Conservation (phyloP, 148 eudicot genomes). For the Spergularia bocconei region DNA sequence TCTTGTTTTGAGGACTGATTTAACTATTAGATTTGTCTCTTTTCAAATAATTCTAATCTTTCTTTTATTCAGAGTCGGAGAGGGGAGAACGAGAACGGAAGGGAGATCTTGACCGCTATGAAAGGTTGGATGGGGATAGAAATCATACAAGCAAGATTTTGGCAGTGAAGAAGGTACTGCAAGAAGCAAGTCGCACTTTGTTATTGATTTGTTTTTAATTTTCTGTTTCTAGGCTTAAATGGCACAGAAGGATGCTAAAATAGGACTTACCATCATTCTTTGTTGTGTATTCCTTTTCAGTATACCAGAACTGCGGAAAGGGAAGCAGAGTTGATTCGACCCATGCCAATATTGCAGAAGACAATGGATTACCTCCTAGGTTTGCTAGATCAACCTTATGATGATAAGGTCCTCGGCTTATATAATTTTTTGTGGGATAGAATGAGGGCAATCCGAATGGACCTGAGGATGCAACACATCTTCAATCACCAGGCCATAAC, state of each 20-base stretch:
- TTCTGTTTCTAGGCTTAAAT: background rate
- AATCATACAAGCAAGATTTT: constrained; percentile 62
- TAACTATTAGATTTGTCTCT: background rate
- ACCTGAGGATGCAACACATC: constrained; percentile 97
- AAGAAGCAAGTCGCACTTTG: constrained; percentile 1
- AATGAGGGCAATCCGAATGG: constrained; percentile 98
- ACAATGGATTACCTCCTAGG: constrained; percentile 83
- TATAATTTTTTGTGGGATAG: constrained; percentile 99
- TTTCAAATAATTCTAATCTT: constrained; percentile 1
- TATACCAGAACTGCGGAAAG: constrained; percentile 97
- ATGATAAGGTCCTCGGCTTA: constrained; percentile 74
- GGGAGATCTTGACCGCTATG: constrained; percentile 96
- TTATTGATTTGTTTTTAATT: background rate
- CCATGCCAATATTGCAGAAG: constrained; percentile 79
- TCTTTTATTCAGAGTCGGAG: constrained; percentile 60
- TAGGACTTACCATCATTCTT: constrained; percentile 2
- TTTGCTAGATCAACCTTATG: constrained; percentile 79
- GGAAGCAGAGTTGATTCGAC: constrained; percentile 84
- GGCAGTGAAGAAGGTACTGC: constrained; percentile 86
- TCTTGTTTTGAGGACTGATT: background rate
- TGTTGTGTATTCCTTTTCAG: constrained; percentile 40
- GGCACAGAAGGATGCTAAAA: constrained; percentile 14
- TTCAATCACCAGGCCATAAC: constrained; percentile 73
- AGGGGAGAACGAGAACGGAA: constrained; percentile 94
- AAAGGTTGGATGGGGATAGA: constrained; percentile 93